phyloP scores from a whole-genome alignment of 371 early-diverging fungal species.

The Dipsacomyces acuminosporus region DNA sequence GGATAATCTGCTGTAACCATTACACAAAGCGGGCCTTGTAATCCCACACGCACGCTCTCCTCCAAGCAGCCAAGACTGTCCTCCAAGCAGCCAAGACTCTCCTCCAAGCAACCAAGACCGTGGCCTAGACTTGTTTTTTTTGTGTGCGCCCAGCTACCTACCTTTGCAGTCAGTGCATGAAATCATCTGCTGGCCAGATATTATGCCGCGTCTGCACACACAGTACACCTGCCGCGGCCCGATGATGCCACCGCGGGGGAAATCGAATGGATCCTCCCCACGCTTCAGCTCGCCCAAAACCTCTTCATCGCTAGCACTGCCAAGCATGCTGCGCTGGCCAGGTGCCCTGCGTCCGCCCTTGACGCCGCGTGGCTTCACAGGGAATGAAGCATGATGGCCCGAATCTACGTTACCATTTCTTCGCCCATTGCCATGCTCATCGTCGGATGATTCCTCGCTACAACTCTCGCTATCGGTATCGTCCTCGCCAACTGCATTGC shows the following conservation, averaged over 20 bases:
- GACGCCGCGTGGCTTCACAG: slow-evolving; percentile 7
- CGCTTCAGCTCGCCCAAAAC: background rate
- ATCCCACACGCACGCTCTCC: too few species aligned
- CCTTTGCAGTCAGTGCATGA: slow-evolving; percentile 15
- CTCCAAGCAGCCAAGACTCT: too few species aligned
- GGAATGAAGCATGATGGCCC: background rate
- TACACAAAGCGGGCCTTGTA: too few species aligned
- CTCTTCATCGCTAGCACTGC: background rate
- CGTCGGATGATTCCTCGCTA: too few species aligned
- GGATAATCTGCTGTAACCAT: too few species aligned
- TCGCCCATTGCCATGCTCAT: too few species aligned
- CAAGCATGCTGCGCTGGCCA: slow-evolving; percentile 2
- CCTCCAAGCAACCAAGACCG: too few species aligned
- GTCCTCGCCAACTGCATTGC: background rate
- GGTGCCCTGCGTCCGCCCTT: slow-evolving; percentile 14
- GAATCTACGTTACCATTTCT: too few species aligned
- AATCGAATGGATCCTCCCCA: background rate
- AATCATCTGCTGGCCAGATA: slow-evolving; percentile 9
- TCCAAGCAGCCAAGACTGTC: too few species aligned
- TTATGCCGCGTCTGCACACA: slow-evolving; percentile 11
- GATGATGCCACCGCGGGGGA: slow-evolving; percentile 4
- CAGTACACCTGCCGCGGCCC: slow-evolving; percentile 18
- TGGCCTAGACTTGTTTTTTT: too few species aligned
- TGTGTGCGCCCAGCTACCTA: background rate
- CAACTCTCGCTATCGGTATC: too few species aligned